These are phyloP conservation scores for Fremontodendron californicum DNA, from an alignment of 345 rosid genomes.

Conservation along the genomic window DNA sequence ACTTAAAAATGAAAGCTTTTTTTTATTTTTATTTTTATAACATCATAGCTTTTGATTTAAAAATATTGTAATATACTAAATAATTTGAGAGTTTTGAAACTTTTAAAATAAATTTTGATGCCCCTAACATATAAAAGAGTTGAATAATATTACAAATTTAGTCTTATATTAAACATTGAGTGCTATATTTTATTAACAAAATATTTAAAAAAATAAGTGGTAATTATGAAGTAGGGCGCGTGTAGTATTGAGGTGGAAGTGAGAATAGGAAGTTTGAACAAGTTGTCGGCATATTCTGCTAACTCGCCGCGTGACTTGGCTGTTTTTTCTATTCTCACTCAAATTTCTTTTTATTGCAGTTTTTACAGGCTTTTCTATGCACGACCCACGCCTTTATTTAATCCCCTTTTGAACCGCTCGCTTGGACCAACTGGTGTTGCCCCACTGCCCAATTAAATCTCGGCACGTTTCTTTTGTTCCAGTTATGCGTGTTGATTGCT, in stretches of 20 bases:
- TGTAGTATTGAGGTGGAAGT: background rate
- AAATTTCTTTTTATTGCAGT: background rate
- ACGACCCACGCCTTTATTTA: conserved; percentile 11
- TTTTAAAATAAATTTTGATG: no score
- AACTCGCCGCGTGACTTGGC: conserved; percentile 38
- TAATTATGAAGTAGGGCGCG: background rate
- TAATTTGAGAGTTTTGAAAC: no score
- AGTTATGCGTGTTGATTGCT: conserved; percentile 10
- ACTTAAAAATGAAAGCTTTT: background rate
- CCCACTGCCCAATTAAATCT: background rate
- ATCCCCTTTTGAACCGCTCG: conserved; percentile 33
- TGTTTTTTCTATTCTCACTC: background rate
- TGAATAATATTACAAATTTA: no score
- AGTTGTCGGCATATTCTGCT: conserved; percentile 39
- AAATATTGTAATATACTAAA: no score
- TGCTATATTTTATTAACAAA: no score
- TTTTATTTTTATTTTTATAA: no score
- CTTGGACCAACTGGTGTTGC: conserved; percentile 16
- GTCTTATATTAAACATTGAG: no score
- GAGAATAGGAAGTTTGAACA: conserved; percentile 18
- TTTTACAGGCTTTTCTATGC: background rate
- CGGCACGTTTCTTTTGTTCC: conserved; percentile 15
- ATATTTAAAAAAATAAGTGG: no score
- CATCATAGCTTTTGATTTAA: no score
- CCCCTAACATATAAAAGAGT: no score